A percentile compares a stretch with the other conserved stretches of the same genome.
These are phyloP conservation scores for Kalanchoe fedtschenkoi DNA, from an alignment of 164 flowering plant genomes.

Conservation along the genomic window DNA sequence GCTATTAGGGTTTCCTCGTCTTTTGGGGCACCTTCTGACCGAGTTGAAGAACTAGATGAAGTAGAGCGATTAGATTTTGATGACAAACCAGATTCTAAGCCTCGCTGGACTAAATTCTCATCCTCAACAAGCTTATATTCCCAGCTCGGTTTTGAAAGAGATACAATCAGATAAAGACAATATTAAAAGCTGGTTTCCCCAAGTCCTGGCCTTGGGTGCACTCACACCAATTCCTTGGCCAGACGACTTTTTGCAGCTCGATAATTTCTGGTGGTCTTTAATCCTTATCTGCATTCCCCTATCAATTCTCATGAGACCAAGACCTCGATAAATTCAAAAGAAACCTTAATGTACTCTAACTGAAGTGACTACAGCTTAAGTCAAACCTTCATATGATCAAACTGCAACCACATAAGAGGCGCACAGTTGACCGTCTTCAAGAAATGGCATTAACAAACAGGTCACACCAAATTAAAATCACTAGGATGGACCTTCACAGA, in stretches of 20 bases:
- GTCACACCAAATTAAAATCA: neutral
- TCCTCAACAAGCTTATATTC: constrained; percentile 11
- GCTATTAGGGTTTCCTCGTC: constrained; percentile 54
- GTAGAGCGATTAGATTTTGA: constrained; percentile 56
- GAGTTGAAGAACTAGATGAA: constrained; percentile 28
- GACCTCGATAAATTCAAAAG: constrained; percentile 7
- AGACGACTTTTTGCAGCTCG: constrained; percentile 51
- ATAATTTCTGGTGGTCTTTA: constrained; percentile 35
- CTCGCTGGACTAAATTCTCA: constrained; percentile 91
- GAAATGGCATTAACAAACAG: neutral
- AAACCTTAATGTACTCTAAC: neutral
- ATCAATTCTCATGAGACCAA: constrained; percentile 89
- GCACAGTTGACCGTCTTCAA: neutral
- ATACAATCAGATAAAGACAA: constrained; percentile 23
- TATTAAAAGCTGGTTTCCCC: constrained; percentile 44
- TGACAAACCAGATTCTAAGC: constrained; percentile 53
- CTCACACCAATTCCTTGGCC: constrained; percentile 63
- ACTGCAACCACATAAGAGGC: no score
- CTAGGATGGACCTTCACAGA: neutral
- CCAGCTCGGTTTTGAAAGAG: neutral
- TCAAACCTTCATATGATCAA: no score
- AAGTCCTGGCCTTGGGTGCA: constrained; percentile 75
- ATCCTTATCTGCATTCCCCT: constrained; percentile 97
- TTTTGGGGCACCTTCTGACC: constrained; percentile 25
- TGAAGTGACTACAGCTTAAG: no score